phyloP scores from a whole-genome alignment of 148 eudicot genomes.

The Suaeda aralocaspica region DNA sequence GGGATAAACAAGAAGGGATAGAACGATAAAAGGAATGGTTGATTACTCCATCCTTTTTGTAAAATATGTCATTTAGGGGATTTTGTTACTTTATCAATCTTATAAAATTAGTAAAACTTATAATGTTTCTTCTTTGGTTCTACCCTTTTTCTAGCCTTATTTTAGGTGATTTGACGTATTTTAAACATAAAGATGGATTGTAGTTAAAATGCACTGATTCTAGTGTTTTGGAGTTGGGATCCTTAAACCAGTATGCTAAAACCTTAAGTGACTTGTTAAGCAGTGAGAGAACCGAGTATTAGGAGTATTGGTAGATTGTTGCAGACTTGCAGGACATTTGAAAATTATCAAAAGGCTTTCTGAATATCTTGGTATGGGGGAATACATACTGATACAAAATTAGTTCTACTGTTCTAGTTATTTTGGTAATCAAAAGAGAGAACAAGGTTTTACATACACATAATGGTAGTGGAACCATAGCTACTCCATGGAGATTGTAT shows the following conservation, averaged over 20 bases:
- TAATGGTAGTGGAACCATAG: slow-evolving; percentile 6
- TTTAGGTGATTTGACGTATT: no score
- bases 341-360: slow-evolving; percentile 2
- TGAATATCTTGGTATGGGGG: not conserved
- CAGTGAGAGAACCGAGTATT: not conserved
- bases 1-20: no score
- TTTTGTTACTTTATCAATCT: not conserved
- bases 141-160: not conserved
- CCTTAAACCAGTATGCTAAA: not conserved
- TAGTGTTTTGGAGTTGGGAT: not conserved
- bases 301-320: not conserved
- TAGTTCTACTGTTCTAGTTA: not conserved
- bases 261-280: not conserved
- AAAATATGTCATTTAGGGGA: not conserved
- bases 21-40: not conserved
- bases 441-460: slow-evolving; percentile 2
- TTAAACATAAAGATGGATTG: not conserved
- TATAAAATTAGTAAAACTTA: no score
- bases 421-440: slow-evolving; percentile 13
- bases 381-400: slow-evolving; percentile 8
- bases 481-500: not conserved
- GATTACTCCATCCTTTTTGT: no score
- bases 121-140: not conserved
- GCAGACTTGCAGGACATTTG: not conserved
- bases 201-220: not conserved